Conservation (phyloP, 208 protist genomes). For the Leishmania major region DNA sequence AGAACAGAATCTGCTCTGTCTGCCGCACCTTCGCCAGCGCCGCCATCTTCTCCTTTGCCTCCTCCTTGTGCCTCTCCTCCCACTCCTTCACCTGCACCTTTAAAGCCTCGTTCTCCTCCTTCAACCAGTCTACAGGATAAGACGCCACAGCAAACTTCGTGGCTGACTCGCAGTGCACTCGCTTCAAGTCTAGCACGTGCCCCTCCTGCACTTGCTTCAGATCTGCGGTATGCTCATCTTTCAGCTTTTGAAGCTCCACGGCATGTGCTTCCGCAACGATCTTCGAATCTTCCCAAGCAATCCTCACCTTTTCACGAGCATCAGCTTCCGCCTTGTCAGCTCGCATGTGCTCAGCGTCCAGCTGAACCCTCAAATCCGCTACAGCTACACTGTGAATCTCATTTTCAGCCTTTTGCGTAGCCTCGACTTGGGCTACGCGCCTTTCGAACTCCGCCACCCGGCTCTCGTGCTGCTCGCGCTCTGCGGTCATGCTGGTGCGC, state of each 20-base stretch:
- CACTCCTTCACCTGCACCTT: constrained; percentile 21
- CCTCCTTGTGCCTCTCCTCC: constrained; percentile 16
- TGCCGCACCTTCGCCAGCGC: constrained; percentile 12
- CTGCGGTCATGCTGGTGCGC: too few relatives aligned
- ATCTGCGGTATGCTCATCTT: constrained; percentile 6
- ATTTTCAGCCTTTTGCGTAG: too few relatives aligned
- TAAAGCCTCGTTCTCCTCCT: constrained; percentile 36
- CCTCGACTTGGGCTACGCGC: too few relatives aligned
- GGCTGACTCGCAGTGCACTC: constrained; percentile 3
- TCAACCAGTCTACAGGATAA: constrained; percentile 42
- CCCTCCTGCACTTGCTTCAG: constrained; percentile 10
- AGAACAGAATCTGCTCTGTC: constrained; percentile 10
- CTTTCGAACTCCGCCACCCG: too few relatives aligned
- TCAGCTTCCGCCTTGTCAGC: constrained; percentile 10
- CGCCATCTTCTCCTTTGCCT: constrained; percentile 17
- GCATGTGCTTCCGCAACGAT: not conserved
- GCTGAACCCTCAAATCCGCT: not conserved
- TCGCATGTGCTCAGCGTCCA: not conserved
- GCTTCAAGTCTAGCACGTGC: constrained; percentile 16
- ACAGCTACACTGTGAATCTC: not conserved
- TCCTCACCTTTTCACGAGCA: not conserved
- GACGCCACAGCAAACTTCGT: constrained; percentile 20
- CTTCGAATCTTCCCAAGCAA: not conserved
- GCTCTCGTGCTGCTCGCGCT: too few relatives aligned
- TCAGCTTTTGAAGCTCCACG: not conserved